phyloP scores from a whole-genome alignment of 495 filamentous ascomycete genomes.

The Staphylotrichum longicolle region DNA sequence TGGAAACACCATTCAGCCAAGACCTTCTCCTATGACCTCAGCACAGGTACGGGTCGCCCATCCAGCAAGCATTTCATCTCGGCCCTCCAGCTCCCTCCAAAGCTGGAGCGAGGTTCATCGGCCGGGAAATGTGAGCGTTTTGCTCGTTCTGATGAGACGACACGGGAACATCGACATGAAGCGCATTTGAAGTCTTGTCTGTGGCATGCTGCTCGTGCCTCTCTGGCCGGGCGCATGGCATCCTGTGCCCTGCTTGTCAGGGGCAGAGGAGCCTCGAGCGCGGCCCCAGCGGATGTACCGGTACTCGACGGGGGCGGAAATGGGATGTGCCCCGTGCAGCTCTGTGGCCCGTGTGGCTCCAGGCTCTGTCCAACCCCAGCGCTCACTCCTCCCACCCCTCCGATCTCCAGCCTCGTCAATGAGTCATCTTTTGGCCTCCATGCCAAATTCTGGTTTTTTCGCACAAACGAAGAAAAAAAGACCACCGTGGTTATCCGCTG shows the following conservation, averaged over 20 bases:
- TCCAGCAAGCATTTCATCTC: background rate
- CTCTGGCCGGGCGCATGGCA: slow-evolving; percentile 15
- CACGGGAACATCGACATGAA: background rate
- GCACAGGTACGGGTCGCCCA: too few species aligned
- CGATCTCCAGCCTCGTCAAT: slow-evolving; percentile 22
- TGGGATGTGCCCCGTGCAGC: slow-evolving; percentile 15
- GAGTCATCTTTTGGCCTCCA: slow-evolving; percentile 25
- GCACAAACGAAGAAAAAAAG: background rate
- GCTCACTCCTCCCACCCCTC: slow-evolving; percentile 17
- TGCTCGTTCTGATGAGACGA: background rate
- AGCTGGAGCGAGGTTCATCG: too few species aligned
- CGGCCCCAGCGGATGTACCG: slow-evolving; percentile 11
- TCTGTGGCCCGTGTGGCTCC: slow-evolving; percentile 26
- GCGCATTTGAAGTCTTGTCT: background rate
- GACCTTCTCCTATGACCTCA: background rate
- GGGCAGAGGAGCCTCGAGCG: slow-evolving; percentile 4
- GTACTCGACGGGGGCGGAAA: slow-evolving; percentile 18
- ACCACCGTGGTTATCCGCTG: background rate
- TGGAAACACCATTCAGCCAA: background rate
- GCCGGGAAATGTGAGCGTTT: too few species aligned
- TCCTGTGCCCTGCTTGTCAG: slow-evolving; percentile 13
- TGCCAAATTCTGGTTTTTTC: slow-evolving; percentile 1
- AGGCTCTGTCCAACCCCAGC: slow-evolving; percentile 18
- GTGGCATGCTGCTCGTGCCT: slow-evolving; percentile 7
- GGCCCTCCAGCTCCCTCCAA: background rate